A percentile compares a stretch with the other conserved stretches of the same genome.
phyloP scores from a whole-genome alignment of 805 yeast species.

The Lipomyces spencermartinsiae region DNA sequence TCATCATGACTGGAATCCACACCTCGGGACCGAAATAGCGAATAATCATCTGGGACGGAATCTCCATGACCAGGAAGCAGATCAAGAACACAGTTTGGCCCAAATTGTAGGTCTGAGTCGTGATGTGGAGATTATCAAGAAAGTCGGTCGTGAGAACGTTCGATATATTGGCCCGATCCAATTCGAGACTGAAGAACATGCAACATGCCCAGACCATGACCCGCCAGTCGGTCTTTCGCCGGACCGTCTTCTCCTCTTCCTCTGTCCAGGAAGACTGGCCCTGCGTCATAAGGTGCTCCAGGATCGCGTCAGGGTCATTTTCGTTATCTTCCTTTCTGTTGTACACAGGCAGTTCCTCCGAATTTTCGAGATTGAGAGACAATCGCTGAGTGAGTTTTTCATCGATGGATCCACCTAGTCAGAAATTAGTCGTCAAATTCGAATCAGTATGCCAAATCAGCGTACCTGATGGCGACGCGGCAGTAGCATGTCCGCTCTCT shows the following conservation, averaged over 20 bases:
- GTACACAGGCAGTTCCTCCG: constrained; percentile 5
- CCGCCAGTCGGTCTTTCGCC: constrained; percentile 59
- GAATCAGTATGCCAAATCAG: neutral
- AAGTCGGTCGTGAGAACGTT: constrained; percentile 63
- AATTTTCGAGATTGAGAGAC: neutral
- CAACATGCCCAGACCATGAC: constrained; percentile 62
- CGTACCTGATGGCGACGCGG: neutral
- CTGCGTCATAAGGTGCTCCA: constrained; percentile 22
- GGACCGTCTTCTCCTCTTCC: constrained; percentile 56
- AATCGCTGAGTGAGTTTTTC: neutral
- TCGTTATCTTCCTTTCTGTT: constrained; percentile 20
- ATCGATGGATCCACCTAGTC: neutral
- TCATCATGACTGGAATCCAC: constrained; percentile 60
- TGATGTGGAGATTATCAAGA: constrained; percentile 56
- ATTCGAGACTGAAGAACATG: constrained; percentile 62
- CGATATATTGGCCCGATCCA: constrained; percentile 61
- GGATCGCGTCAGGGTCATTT: constrained; percentile 31
- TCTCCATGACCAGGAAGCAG: constrained; percentile 52
- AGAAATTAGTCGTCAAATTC: neutral
- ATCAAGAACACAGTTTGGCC: constrained; percentile 64
- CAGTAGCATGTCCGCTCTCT: neutral
- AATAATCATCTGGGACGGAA: constrained; percentile 54
- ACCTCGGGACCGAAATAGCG: constrained; percentile 66
- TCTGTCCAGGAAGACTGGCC: constrained; percentile 52
- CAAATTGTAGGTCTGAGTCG: constrained; percentile 62